Conservation (phyloP, 176 grass and related monocot species). For the Zoysia pacifica region DNA sequence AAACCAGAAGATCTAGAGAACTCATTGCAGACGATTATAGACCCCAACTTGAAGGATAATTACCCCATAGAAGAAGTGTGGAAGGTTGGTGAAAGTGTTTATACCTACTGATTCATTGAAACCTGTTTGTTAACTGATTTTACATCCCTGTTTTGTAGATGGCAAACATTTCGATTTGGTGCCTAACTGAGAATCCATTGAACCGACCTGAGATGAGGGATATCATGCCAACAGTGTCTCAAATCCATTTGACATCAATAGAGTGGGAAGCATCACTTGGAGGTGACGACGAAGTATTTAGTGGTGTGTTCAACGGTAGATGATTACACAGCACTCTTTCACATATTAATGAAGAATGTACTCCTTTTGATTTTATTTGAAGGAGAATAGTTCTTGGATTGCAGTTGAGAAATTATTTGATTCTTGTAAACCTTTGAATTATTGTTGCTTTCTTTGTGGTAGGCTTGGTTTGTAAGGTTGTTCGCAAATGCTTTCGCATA, state of each 20-base stretch:
- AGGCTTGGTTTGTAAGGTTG: not conserved
- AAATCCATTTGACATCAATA: conserved; percentile 57
- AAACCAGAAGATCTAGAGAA: conserved; percentile 42
- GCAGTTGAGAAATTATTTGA: conserved; percentile 8
- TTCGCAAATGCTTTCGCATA: not conserved
- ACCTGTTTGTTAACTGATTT: conserved; percentile 8
- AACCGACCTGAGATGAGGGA: conserved; percentile 68
- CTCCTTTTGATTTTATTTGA: conserved; percentile 43
- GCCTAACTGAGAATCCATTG: conserved; percentile 57
- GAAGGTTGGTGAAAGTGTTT: conserved; percentile 43
- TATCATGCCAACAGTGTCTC: conserved; percentile 37
- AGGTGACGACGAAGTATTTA: conserved; percentile 65
- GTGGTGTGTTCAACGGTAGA: conserved; percentile 49
- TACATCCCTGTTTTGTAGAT: conserved; percentile 35
- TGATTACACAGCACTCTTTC: conserved; percentile 27
- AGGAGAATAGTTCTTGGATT: conserved; percentile 27
- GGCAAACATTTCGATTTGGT: conserved; percentile 60
- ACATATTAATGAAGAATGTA: not conserved
- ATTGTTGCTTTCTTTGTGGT: not conserved
- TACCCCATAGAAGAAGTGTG: conserved; percentile 61
- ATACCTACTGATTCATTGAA: not conserved
- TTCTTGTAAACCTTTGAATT: not conserved
- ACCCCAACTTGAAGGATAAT: conserved; percentile 50
- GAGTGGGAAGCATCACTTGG: conserved; percentile 66
- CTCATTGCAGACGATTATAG: conserved; percentile 48